Evolutionary conservation across 2,329 filamentous ascomycete genomes (phyloP).

Genomic region (Ceratocystis eucalypticola): DNA sequence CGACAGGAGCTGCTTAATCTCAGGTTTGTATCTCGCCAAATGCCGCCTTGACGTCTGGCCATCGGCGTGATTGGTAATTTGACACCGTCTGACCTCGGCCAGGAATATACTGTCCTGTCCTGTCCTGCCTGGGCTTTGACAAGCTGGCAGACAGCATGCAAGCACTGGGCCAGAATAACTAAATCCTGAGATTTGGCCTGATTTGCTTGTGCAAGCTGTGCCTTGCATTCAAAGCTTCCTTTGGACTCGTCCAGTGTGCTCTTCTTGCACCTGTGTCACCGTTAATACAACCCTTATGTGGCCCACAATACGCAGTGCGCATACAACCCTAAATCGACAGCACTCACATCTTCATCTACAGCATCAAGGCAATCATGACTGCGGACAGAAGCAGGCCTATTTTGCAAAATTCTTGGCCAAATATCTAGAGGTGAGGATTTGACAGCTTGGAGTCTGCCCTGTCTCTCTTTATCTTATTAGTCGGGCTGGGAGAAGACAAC

Average conservation of each 20-base stretch:
- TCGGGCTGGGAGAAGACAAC: neutral
- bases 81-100: no score
- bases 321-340: neutral
- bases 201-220: neutral
- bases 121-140: no score
- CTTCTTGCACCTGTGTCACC: neutral
- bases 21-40: no score
- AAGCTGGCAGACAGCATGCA: no score
- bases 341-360: neutral
- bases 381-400: neutral
- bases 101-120: no score
- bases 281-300: neutral
- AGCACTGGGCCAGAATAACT: no score
- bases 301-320: neutral
- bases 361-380: neutral
- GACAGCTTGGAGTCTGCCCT: neutral
- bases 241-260: neutral
- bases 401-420: neutral
- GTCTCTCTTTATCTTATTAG: neutral
- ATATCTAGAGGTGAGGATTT: neutral
- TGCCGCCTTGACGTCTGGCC: no score
- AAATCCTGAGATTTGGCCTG: no score
- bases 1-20: no score
- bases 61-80: no score
- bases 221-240: neutral